These are phyloP conservation scores for Claviceps pusilla DNA, from an alignment of 2,329 filamentous ascomycete species.

Conservation along the genomic window DNA sequence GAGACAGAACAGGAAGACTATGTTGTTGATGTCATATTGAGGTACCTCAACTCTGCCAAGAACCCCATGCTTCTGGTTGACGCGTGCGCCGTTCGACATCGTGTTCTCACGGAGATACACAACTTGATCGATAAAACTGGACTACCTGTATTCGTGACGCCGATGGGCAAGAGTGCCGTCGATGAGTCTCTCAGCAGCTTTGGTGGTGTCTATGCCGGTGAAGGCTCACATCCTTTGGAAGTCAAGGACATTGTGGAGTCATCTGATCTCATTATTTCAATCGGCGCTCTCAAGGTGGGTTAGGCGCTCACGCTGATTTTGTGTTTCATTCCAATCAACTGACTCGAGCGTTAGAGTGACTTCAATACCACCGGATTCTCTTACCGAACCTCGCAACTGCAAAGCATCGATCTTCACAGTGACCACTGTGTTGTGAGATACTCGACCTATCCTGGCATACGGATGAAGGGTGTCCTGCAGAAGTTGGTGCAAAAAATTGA, in stretches of 20 bases:
- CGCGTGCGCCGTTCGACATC: constrained; percentile 65
- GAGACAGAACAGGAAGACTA: constrained; percentile 61
- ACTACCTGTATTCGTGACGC: constrained; percentile 72
- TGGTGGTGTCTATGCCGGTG: constrained; percentile 74
- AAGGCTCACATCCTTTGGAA: constrained; percentile 49
- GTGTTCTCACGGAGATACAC: constrained; percentile 57
- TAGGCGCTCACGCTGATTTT: background rate
- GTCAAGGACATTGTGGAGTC: constrained; percentile 51
- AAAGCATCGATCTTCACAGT: constrained; percentile 69
- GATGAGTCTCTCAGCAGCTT: constrained; percentile 63
- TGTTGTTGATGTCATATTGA: constrained; percentile 65
- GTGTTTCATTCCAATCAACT: background rate
- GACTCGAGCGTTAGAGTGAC: constrained; percentile 38
- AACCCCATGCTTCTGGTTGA: constrained; percentile 69
- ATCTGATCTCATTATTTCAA: constrained; percentile 54
- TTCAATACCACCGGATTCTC: constrained; percentile 77
- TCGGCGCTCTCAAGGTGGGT: constrained; percentile 44
- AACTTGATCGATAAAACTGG: constrained; percentile 57
- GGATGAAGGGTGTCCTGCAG: constrained; percentile 63
- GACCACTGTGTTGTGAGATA: constrained; percentile 59
- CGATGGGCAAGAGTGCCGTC: constrained; percentile 78
- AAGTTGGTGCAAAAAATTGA: constrained; percentile 51
- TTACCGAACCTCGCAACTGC: constrained; percentile 60
- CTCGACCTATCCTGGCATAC: constrained; percentile 61
- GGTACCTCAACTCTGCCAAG: constrained; percentile 56